Conservation (phyloP, 768 basidiomycete species). For the Zangia roseola region DNA sequence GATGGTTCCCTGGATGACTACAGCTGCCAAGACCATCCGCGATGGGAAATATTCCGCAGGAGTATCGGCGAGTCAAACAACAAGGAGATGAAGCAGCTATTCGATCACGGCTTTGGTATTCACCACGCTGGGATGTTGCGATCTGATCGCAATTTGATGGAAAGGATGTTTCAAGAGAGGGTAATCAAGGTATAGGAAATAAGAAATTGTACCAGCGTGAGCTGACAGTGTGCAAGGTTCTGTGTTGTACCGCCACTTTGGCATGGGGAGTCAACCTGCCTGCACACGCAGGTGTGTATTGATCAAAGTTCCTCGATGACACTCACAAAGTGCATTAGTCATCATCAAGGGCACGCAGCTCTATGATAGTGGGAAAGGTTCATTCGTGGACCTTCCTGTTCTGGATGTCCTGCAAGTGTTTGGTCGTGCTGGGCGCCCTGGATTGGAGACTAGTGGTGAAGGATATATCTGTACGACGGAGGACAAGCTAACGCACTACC, state of each 20-base stretch:
- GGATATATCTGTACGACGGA: conserved; percentile 95
- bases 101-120: conserved; percentile 91
- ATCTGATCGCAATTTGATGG: conserved; percentile 92
- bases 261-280: conserved; percentile 99
- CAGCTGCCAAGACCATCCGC: conserved; percentile 77
- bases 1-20: conserved; percentile 80
- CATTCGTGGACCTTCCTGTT: conserved; percentile 89
- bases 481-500: conserved; percentile 90
- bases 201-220: neutral
- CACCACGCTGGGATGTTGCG: conserved; percentile 99
- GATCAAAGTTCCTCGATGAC: conserved; percentile 2
- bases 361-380: conserved; percentile 87
- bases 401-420: conserved; percentile 97
- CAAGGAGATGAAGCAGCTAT: conserved; percentile 95
- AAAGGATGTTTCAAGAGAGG: conserved; percentile 86
- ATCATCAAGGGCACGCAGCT: conserved; percentile 97
- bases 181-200: conserved; percentile 74
- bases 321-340: conserved; percentile 44
- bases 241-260: conserved; percentile 96
- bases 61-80: conserved; percentile 82
- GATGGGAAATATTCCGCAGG: conserved; percentile 71
- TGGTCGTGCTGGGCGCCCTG: conserved; percentile 90
- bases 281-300: conserved; percentile 81
- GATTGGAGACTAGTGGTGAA: conserved; percentile 88
- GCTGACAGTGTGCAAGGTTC: conserved; percentile 53